Percentiles rank a stretch among this genome's conserved stretches.
Conservation (phyloP, 805 yeast species). For the Kuraishia hungarica region DNA sequence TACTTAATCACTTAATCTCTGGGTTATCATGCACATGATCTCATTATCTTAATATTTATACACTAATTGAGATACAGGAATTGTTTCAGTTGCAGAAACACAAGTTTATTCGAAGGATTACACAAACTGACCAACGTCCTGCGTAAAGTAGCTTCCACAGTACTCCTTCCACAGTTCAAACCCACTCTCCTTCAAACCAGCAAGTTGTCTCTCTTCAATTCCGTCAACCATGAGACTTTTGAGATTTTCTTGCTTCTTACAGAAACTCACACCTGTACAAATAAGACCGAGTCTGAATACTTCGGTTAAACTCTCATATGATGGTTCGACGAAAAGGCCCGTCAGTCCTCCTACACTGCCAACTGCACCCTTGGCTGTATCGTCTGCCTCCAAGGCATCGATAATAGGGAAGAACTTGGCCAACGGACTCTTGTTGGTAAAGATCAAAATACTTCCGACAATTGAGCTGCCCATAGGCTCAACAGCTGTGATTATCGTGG, state of each 20-base stretch:
- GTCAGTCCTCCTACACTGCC: slow-evolving; percentile 38
- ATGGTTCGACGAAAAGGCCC: slow-evolving; percentile 45
- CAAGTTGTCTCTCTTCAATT: slow-evolving; percentile 6
- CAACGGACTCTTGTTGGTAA: slow-evolving; percentile 35
- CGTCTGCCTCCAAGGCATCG: slow-evolving; percentile 25
- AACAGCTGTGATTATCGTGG: slow-evolving; percentile 40
- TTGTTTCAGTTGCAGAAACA: too few species aligned
- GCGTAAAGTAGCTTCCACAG: slow-evolving; percentile 13
- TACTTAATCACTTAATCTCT: too few species aligned
- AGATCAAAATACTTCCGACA: slow-evolving; percentile 42
- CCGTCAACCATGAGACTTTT: slow-evolving; percentile 9
- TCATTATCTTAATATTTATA: too few species aligned
- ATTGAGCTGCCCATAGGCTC: slow-evolving; percentile 44
- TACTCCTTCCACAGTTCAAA: slow-evolving; percentile 15
- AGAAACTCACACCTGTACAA: slow-evolving; percentile 43
- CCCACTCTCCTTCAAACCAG: slow-evolving; percentile 15
- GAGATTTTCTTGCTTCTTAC: slow-evolving; percentile 23
- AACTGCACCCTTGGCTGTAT: not conserved
- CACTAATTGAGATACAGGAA: too few species aligned
- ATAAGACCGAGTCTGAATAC: slow-evolving; percentile 49
- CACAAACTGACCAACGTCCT: slow-evolving; percentile 4
- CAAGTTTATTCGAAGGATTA: not conserved
- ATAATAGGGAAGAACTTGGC: slow-evolving; percentile 44
- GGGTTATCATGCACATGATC: too few species aligned
- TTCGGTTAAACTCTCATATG: slow-evolving; percentile 41